A percentile compares a stretch with the other conserved stretches of the same genome.
phyloP scores from a whole-genome alignment of 2,329 filamentous ascomycete genomes.

The Aspergillus hiratsukae region DNA sequence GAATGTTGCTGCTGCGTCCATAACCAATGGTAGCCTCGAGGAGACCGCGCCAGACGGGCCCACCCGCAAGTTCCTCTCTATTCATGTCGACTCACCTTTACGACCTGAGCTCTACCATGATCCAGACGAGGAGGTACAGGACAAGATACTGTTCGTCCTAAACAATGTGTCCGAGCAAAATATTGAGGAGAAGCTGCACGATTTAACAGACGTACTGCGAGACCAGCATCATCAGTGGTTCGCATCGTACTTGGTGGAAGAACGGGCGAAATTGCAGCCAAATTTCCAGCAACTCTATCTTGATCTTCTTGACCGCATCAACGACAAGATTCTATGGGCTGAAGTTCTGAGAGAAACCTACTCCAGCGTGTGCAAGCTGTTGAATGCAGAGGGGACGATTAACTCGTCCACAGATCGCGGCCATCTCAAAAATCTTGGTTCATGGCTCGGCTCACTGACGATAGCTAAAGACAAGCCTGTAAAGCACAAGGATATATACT shows the following conservation, averaged over 20 bases:
- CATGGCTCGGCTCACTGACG: constrained; percentile 89
- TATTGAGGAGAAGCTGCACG: constrained; percentile 74
- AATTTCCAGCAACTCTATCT: constrained; percentile 95
- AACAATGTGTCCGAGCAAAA: constrained; percentile 96
- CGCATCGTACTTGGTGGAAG: constrained; percentile 87
- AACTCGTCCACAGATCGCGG: constrained; percentile 78
- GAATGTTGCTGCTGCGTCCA: constrained; percentile 33
- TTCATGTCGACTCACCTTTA: constrained; percentile 69
- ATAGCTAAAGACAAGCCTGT: constrained; percentile 92
- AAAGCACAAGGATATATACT: constrained; percentile 92
- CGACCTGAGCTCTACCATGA: constrained; percentile 67
- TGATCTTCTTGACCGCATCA: constrained; percentile 78
- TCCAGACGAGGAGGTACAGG: constrained; percentile 77
- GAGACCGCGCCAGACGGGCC: constrained; percentile 59
- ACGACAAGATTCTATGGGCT: constrained; percentile 72
- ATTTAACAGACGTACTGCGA: constrained; percentile 73
- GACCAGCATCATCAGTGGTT: constrained; percentile 93
- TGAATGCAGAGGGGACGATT: constrained; percentile 85
- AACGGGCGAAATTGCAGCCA: constrained; percentile 93
- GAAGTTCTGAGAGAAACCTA: constrained; percentile 95
- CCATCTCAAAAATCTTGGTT: constrained; percentile 87
- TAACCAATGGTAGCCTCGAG: constrained; percentile 68
- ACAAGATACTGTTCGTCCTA: constrained; percentile 89
- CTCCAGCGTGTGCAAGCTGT: constrained; percentile 74
- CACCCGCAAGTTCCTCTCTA: constrained; percentile 68